Base-by-base conservation (phyloP, 805 yeast species). In the Nakazawaea ernobii region DNA sequence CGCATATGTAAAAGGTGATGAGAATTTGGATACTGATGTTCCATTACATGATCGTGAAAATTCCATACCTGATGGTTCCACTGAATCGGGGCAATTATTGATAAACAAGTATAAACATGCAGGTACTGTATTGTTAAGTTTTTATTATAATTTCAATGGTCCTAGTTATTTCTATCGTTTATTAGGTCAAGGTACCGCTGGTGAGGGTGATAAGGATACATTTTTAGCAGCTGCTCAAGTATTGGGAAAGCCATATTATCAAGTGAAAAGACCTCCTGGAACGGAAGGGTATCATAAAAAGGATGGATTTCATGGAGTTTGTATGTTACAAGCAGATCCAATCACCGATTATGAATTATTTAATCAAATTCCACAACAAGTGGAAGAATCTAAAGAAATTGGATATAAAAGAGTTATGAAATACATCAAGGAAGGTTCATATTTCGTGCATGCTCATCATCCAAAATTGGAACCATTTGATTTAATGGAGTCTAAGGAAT, bases 171-270 rank as follows among this genome's bases (percentile, higher is more conserved):
- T 64, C 52, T 76, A 75, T 51, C 74, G 73, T 26, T 58, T 76
- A 15, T 63, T 75, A 42, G 68, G 77, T 0, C 71, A 74, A 58
- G 80, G 80, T 53, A 61, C 64, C 5, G 46, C 50, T 27, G 83
- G 83, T 10, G 81, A 78, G 59, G 83, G 83, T 32, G 83, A 78
- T 54, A 78, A 78, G 54, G 83, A 78, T 51, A 78, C 83, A 1
- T 78, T 78, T 53, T 61, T 71, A 52, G 81, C 82, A 0, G 80
- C 81, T 5, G 74, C 80, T 7, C 61, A 64, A 13, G 75, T 69
- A 13, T 65, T 69, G 36, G 59, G 62, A 9, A 63, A 71, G 46
- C 65, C 69, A 1, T 75, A 63, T 45, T 77, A 77, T 57, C 81
- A 76, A 55, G 79, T 78, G 20, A 69, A 71, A 30, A 71, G 66